Evolutionary conservation across 768 basidiomycete genomes (phyloP), one percentile per base, ranked within the genome.

Genomic region (Tremella yokohamensis): DNA sequence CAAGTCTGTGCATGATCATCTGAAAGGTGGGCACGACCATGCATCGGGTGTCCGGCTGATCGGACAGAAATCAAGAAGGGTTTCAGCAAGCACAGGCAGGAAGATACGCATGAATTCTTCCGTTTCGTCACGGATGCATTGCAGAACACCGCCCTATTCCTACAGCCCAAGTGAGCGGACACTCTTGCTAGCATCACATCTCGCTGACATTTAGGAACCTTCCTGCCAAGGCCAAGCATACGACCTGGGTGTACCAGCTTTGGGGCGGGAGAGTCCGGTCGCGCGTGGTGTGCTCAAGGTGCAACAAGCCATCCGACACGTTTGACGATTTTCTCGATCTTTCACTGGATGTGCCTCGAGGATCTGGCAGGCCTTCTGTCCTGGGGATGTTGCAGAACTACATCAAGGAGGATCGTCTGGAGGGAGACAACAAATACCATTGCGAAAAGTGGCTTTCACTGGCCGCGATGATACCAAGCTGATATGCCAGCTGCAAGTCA

Each of bases 71-170:
- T 98, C 58, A 92, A 92, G 15, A 92, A 91, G 74, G 86, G 89
- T 68, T 85, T 97, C 84, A 84, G 86, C 40, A 83, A 79, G 77
- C 91, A 90, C n/a, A 80, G 90, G 65, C 96, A 99, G 75, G 96
- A 99, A 73, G 96, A 99, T 74, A 86, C 96, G 8, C 96, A 99
- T 73, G 96, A 99, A 77, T 98, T 98, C 72, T 84, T 99, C 49
- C 86, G 96, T 29, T 96, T 93, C 76, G 85, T 87, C 18, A 85
- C 97, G 26, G 96, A 99, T 69, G 87, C 86, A 24, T 77, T 98
- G 52, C 96, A 98, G 76, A 88, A 85, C 69, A 83, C 87, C 7
- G 89, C 87, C 72, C 79, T 93, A 56, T 82, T 83, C 48, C 88
- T 86, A 16, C 76, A 83, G 54, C 80, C 86, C 62, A 82, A 84